Conservation (phyloP, 2,329 filamentous ascomycete species). For the Anisogramma anomala region DNA sequence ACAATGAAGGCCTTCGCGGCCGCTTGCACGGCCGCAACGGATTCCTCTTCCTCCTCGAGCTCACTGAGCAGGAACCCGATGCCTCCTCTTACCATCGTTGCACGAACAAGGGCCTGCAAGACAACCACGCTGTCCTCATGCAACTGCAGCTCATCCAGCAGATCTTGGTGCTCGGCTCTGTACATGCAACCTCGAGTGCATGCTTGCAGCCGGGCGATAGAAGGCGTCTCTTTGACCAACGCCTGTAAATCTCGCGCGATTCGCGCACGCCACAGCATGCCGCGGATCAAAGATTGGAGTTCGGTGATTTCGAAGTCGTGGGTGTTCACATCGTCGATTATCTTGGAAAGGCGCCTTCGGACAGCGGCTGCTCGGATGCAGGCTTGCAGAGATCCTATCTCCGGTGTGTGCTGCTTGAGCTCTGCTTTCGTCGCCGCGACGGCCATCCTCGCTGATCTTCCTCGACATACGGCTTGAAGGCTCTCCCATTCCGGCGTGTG, state of each 20-base stretch:
- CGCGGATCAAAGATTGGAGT: slow-evolving; percentile 49
- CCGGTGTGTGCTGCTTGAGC: slow-evolving; percentile 31
- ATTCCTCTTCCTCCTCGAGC: slow-evolving; percentile 73
- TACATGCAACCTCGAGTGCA: slow-evolving; percentile 53
- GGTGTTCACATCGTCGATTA: slow-evolving; percentile 35
- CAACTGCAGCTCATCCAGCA: slow-evolving; percentile 59
- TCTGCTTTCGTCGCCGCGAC: slow-evolving; percentile 36
- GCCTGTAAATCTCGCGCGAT: slow-evolving; percentile 38
- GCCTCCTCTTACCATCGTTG: slow-evolving; percentile 63
- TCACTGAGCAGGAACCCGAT: slow-evolving; percentile 65
- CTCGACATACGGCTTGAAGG: slow-evolving; percentile 37
- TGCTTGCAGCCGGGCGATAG: slow-evolving; percentile 54
- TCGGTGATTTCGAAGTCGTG: slow-evolving; percentile 35
- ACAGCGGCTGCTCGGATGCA: slow-evolving; percentile 44
- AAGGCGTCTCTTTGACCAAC: slow-evolving; percentile 45
- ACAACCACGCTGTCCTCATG: slow-evolving; percentile 55
- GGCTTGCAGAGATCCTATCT: slow-evolving; percentile 38
- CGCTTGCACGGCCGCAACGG: slow-evolving; percentile 63
- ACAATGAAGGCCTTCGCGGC: slow-evolving; percentile 62
- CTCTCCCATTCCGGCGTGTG: slow-evolving; percentile 39
- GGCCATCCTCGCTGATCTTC: slow-evolving; percentile 34
- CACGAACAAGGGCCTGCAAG: slow-evolving; percentile 66
- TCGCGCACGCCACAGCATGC: slow-evolving; percentile 45
- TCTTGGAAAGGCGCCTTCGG: slow-evolving; percentile 36
- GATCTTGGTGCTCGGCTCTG: slow-evolving; percentile 46